Evolutionary conservation across 1,284 basidiomycete species (phyloP).

Genomic region (Anthracocystis setariae): DNA sequence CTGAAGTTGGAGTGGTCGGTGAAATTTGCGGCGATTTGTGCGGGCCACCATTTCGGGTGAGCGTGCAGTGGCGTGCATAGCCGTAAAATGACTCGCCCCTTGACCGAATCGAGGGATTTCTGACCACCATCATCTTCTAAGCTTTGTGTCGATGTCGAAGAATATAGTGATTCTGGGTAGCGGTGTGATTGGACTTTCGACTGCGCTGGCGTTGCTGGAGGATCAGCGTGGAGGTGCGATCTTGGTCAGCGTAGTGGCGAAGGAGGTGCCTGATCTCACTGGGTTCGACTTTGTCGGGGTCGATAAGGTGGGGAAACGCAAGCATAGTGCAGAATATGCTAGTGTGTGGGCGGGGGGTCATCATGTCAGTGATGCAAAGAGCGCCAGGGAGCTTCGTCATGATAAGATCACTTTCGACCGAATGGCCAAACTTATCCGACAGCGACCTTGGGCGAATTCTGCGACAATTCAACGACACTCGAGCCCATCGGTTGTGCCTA

Average conservation of each 20-base stretch:
- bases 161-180: slow-evolving; percentile 42
- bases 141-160: not conserved
- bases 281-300: not conserved
- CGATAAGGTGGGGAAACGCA: not conserved
- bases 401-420: slow-evolving; percentile 46
- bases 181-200: slow-evolving; percentile 52
- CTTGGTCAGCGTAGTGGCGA: slow-evolving; percentile 35
- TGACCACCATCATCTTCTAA: not conserved
- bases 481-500: not conserved
- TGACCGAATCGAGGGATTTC: too few species aligned
- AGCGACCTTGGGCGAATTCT: slow-evolving; percentile 20
- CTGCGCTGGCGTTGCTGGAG: slow-evolving; percentile 43
- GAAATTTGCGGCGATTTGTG: slow-evolving; percentile 24
- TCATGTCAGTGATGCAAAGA: slow-evolving; percentile 52
- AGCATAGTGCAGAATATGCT: slow-evolving; percentile 38
- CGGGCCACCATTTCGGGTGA: slow-evolving; percentile 4
- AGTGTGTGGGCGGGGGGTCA: slow-evolving; percentile 51
- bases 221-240: slow-evolving; percentile 7
- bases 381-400: slow-evolving; percentile 26
- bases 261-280: slow-evolving; percentile 29
- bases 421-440: slow-evolving; percentile 26
- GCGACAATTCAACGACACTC: not conserved
- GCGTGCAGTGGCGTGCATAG: not conserved
- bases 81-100: not conserved
- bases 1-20: slow-evolving; percentile 5